phyloP scores from a whole-genome alignment of 768 basidiomycete genomes.

The Boletus rubroflammeus region DNA sequence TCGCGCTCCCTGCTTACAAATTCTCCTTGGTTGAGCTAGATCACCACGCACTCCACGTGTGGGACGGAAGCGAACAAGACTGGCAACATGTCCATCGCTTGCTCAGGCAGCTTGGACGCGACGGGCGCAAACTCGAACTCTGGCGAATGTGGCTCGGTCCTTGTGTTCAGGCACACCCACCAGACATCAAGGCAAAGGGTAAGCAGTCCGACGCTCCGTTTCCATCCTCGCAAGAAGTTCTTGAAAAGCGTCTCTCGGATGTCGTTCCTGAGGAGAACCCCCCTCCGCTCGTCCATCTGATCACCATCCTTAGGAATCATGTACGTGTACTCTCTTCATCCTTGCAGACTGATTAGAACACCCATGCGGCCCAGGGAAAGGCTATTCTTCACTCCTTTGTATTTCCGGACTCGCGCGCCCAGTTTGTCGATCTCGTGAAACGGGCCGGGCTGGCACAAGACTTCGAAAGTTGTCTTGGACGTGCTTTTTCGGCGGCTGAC shows the following conservation, averaged over 20 bases:
- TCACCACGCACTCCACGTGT: constrained; percentile 39
- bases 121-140: constrained; percentile 72
- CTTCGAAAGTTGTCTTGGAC: constrained; percentile 21
- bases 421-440: constrained; percentile 55
- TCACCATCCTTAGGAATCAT: constrained; percentile 51
- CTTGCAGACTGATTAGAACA: constrained; percentile 8
- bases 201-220: constrained; percentile 39
- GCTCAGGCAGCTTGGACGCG: constrained; percentile 52
- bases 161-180: constrained; percentile 15
- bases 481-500: constrained; percentile 34
- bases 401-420: constrained; percentile 72
- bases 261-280: constrained; percentile 6
- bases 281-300: constrained; percentile 42
- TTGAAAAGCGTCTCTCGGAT: constrained; percentile 11
- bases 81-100: constrained; percentile 56
- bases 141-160: constrained; percentile 70
- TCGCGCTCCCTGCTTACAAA: constrained; percentile 15
- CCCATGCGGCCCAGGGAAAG: constrained; percentile 41
- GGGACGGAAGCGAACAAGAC: constrained; percentile 55
- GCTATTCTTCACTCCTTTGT: constrained; percentile 58
- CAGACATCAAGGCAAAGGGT: constrained; percentile 34
- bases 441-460: constrained; percentile 41
- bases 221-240: constrained; percentile 1
- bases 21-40: constrained; percentile 12
- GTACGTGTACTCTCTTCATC: constrained; percentile 40